Conservation (phyloP, 1,284 basidiomycete species). For the Rhodotorula sp. region DNA sequence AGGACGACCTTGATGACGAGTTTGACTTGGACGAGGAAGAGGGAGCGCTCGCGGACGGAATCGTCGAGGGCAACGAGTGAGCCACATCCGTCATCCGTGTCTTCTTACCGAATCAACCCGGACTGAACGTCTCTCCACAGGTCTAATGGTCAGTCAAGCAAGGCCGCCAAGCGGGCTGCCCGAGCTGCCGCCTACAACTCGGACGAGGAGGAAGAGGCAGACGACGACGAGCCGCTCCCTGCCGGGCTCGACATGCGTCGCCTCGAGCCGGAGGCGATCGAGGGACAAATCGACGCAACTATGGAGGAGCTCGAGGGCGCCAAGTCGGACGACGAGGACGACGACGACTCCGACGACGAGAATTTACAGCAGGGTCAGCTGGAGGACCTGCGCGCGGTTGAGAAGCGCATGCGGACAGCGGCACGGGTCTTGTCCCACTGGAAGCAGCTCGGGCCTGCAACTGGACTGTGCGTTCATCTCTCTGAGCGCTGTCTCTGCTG, state of each 20-base stretch:
- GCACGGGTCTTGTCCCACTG: conserved; percentile 74
- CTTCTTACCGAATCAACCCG: too few relatives aligned
- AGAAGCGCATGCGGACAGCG: conserved; percentile 83
- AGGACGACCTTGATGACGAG: conserved; percentile 51
- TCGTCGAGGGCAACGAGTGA: conserved; percentile 29
- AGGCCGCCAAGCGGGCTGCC: conserved; percentile 30
- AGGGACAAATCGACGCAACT: conserved; percentile 35
- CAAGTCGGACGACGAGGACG: conserved; percentile 40
- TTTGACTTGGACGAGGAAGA: conserved; percentile 48
- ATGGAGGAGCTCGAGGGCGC: conserved; percentile 37
- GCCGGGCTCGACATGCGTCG: conserved; percentile 29
- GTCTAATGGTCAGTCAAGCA: conserved; percentile 3
- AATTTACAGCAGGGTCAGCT: conserved; percentile 72
- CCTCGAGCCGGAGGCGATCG: conserved; percentile 28
- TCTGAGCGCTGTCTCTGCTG: background rate
- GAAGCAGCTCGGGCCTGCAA: conserved; percentile 63
- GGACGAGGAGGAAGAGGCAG: conserved; percentile 31
- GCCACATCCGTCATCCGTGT: background rate
- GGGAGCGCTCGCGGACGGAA: conserved; percentile 28
- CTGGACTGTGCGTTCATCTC: conserved; percentile 63
- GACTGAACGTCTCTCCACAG: background rate
- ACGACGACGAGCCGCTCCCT: conserved; percentile 16
- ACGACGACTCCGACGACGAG: conserved; percentile 57
- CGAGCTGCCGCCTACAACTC: conserved; percentile 36
- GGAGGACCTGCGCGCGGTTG: conserved; percentile 73